Base-by-base conservation (phyloP, 1,139 yeast genomes). In the Kurtzmaniella quercitrusa region DNA sequence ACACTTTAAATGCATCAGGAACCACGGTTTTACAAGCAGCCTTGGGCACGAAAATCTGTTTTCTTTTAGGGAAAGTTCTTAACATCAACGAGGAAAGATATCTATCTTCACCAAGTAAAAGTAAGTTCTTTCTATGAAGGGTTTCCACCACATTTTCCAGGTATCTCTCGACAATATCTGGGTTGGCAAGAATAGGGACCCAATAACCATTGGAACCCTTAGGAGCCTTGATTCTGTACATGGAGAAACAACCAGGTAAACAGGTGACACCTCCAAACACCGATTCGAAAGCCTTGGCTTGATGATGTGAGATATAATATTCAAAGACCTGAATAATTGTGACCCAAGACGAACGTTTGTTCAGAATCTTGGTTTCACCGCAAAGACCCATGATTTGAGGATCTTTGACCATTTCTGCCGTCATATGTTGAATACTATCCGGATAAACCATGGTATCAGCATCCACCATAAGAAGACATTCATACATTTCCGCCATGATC, bases 181-280 rank as follows among this genome's bases (percentile, higher is more conserved):
- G 96, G 60, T 93, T 93, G 16, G 96, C 90, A 56, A 93, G 73
- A 49, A 93, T 88, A 11, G 98, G 98, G 34, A 93, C 96, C 97
- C 98, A 91, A 64, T 77, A 88, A 1, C 97, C 98, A 51, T 87
- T 88, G 18, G 76, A 62, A 6, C 95, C 95, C 65, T 90, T 93
- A 37, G 98, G 97, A 0, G 96, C 77, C 65, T 93, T 93, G 62
- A 93, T 87, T 54, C 98, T 79, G 61, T 93, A 93, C 87, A 91
- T 89, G 55, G 91, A 85, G 75, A 93, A 93, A 73, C 98, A 93
- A 33, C 98, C 98, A 0, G 98, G 98, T 49, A 93, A 77, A 77
- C 98, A 93, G 0, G 98, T 91, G 12, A 93, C 98, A 58, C 95
- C 89, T 47, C 98, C 98, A 63, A 93, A 93, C 2, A 87, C 91